phyloP scores from a whole-genome alignment of 139 green algal species.

The Microglena sp. region DNA sequence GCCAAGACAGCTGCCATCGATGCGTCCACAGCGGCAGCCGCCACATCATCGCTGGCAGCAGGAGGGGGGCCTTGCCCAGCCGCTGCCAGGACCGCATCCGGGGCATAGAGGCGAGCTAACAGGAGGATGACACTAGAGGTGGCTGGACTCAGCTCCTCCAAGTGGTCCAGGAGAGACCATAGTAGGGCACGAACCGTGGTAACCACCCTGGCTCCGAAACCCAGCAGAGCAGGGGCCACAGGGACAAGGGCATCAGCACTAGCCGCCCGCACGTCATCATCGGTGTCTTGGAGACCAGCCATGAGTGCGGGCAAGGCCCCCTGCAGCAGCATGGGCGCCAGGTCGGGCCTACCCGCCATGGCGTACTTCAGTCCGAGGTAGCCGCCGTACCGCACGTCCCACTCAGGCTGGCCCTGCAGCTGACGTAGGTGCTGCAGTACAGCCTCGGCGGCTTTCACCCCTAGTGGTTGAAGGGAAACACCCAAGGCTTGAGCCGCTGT shows the following conservation, averaged over 20 bases:
- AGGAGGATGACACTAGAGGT: constrained; percentile 63
- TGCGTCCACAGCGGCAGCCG: not conserved
- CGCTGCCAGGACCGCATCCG: not conserved
- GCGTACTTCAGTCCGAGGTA: constrained; percentile 89
- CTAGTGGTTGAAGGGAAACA: no score
- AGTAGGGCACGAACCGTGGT: constrained; percentile 32
- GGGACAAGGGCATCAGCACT: constrained; percentile 83
- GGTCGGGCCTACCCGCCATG: constrained; percentile 49
- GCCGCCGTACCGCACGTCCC: constrained; percentile 43
- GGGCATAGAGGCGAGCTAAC: constrained; percentile 59
- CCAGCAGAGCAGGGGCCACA: constrained; percentile 39
- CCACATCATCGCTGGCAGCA: not conserved
- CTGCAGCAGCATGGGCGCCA: constrained; percentile 42
- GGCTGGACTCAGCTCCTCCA: constrained; percentile 79
- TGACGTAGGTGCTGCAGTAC: constrained; percentile 49
- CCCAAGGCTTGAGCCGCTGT: constrained; percentile 91
- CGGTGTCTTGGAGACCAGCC: constrained; percentile 55
- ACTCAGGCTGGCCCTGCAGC: constrained; percentile 36
- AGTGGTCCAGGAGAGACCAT: constrained; percentile 63
- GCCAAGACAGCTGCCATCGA: not conserved
- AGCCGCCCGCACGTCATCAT: constrained; percentile 88
- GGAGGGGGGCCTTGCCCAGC: no score
- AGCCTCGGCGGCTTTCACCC: no score
- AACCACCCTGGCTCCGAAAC: constrained; percentile 3
- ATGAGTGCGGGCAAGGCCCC: constrained; percentile 17